These are phyloP conservation scores for Triangularia verruculosa DNA, from an alignment of 2,329 filamentous ascomycete genomes.

Conservation along the genomic window DNA sequence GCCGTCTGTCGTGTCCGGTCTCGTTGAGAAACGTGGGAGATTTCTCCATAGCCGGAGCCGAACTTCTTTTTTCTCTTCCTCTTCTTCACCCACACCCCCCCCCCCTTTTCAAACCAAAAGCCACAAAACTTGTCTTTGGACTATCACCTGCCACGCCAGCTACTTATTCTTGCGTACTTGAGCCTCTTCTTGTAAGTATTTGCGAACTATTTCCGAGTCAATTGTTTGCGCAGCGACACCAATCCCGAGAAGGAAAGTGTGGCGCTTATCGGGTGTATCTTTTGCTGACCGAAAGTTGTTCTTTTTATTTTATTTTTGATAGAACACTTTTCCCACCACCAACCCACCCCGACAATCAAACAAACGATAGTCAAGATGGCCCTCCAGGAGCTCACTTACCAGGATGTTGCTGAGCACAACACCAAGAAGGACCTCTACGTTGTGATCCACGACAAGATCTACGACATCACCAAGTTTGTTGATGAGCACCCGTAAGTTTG, in stretches of 20 bases:
- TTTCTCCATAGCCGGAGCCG: slow-evolving; percentile 14
- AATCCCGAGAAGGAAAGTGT: neutral
- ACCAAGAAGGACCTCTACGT: slow-evolving; percentile 92
- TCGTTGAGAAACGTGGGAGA: slow-evolving; percentile 7
- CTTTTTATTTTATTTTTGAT: slow-evolving; percentile 8
- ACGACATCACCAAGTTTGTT: slow-evolving; percentile 82
- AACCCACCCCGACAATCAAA: slow-evolving; percentile 17
- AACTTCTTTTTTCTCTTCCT: slow-evolving; percentile 10
- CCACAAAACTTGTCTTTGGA: slow-evolving; percentile 9
- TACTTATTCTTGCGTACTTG: slow-evolving; percentile 11
- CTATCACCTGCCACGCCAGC: slow-evolving; percentile 6
- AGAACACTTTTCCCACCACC: slow-evolving; percentile 19
- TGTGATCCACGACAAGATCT: slow-evolving; percentile 95
- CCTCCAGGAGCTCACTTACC: slow-evolving; percentile 62
- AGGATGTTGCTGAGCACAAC: slow-evolving; percentile 81
- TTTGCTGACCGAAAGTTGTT: slow-evolving; percentile 23
- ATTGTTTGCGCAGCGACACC: slow-evolving; percentile 4
- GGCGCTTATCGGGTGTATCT: slow-evolving; percentile 1
- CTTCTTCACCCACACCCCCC: slow-evolving; percentile 13
- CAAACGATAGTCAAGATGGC: slow-evolving; percentile 37
- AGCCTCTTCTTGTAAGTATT: slow-evolving; percentile 17
- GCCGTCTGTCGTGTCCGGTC: slow-evolving; percentile 18
- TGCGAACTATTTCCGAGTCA: neutral
- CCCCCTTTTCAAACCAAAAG: neutral
- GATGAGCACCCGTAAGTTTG: slow-evolving; percentile 85